Evolutionary conservation across 2,329 filamentous ascomycete genomes (phyloP), one percentile per base, ranked within the genome.

Genomic region (Diaporthe sp.): DNA sequence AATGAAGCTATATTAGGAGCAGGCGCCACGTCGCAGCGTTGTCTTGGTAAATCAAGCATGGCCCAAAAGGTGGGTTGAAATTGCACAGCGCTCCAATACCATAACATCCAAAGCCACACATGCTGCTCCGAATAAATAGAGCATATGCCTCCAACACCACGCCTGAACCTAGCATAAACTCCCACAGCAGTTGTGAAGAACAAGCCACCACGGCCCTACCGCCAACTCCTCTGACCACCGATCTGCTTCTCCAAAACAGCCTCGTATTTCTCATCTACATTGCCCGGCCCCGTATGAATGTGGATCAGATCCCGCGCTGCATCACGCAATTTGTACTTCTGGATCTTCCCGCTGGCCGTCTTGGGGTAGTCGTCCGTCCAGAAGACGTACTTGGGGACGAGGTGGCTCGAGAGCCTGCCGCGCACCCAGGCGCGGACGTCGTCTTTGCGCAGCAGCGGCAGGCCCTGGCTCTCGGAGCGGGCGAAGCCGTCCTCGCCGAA

Each of bases 341-440:
- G 95, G 72, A 98, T 96, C 90, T 99, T 99, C 32, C 96, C 96
- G 82, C 95, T 98, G 8, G 95, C 94, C 47, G 97, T 99, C 89
- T 98, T 98, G 27, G 96, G 96, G 81, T 94, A 97, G n/a, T 92
- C 90, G 0, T 92, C 88, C 0, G 94, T 87, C 89, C 94, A 98
- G 81, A 98, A 98, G n/a, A 98, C 89, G 81, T 96, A 91, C 83
- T 94, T 97, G 0, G 96, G 96, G 70, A 94, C 94, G 81, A 98
- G 90, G 83, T 96, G 94, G 77, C 90, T 91, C 39, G 89, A 90
- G 76, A 98, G 82, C 66, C 88, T 90, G 73, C 87, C 85, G 63
- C 89, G 85, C 3, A 98, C 95, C 94, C 94, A 98, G 0, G 84
- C 83, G 79, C 91, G 89, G 1, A 97, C 86, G 42, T 90, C 88